phyloP scores from a whole-genome alignment of 2,329 filamentous ascomycete genomes.

The Ceratocystis cubensis region DNA sequence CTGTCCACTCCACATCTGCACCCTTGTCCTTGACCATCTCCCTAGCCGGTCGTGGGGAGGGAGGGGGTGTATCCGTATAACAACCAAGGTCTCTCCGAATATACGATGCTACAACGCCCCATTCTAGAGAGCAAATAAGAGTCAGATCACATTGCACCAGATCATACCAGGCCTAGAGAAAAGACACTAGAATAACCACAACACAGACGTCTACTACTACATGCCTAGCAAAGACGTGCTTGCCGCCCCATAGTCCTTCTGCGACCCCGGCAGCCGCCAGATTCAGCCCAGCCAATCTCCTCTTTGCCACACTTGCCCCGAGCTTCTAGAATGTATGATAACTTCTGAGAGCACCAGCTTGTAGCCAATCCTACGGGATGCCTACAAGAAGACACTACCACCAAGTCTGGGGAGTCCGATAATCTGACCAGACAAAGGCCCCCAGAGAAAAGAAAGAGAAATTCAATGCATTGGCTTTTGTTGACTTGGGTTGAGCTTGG shows the following conservation, averaged over 20 bases:
- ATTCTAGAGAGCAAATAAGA: too few species aligned
- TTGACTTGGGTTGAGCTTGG: neutral
- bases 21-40: too few species aligned
- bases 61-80: too few species aligned
- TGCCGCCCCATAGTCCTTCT: neutral
- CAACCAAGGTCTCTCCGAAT: too few species aligned
- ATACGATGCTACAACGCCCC: too few species aligned
- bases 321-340: neutral
- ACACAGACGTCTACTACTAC: neutral
- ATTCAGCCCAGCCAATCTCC: neutral
- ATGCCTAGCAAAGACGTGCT: neutral
- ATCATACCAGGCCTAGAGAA: neutral
- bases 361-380: too few species aligned
- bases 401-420: neutral
- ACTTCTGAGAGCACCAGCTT: too few species aligned
- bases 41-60: too few species aligned
- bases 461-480: neutral
- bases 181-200: too few species aligned
- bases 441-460: neutral
- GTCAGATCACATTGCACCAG: neutral
- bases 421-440: neutral
- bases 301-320: neutral
- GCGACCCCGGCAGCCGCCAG: neutral
- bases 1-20: too few species aligned
- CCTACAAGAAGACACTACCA: too few species aligned